Conservation (phyloP, 2,329 filamentous ascomycete species). For the Onygenales sp. region DNA sequence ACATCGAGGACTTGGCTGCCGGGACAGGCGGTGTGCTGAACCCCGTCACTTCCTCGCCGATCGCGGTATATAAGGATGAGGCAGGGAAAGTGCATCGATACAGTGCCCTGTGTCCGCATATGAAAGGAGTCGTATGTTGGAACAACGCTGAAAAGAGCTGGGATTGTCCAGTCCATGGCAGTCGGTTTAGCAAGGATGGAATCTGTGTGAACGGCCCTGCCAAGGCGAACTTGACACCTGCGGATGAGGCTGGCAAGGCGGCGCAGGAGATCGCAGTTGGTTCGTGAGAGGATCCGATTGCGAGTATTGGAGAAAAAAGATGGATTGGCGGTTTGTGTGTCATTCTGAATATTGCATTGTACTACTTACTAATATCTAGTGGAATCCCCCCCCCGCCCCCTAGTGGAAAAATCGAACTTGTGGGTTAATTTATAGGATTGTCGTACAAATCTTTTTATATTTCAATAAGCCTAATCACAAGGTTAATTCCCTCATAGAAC, state of each 20-base stretch:
- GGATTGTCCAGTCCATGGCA: constrained; percentile 44
- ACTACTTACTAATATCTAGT: too few species aligned
- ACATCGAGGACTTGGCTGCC: constrained; percentile 45
- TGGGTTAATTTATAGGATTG: too few species aligned
- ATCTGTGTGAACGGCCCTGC: constrained; percentile 32
- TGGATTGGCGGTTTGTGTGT: too few species aligned
- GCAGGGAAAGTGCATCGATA: constrained; percentile 41
- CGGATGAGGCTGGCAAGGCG: neutral
- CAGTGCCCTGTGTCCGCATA: constrained; percentile 47
- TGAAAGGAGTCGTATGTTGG: constrained; percentile 49
- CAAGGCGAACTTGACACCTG: constrained; percentile 26
- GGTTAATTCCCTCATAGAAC: too few species aligned
- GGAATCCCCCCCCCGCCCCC: too few species aligned
- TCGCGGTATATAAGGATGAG: constrained; percentile 50
- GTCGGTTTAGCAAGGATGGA: constrained; percentile 35
- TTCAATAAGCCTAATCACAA: too few species aligned
- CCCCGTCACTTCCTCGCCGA: constrained; percentile 34
- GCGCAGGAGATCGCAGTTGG: neutral
- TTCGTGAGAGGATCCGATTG: neutral
- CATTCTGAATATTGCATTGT: too few species aligned
- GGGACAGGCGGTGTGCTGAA: constrained; percentile 47
- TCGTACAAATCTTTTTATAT: too few species aligned
- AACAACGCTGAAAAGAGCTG: constrained; percentile 45
- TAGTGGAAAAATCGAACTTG: too few species aligned
- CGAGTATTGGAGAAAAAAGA: too few species aligned